phyloP scores from a whole-genome alignment of 2,329 filamentous ascomycete species.

The Fusarium sublunatum region DNA sequence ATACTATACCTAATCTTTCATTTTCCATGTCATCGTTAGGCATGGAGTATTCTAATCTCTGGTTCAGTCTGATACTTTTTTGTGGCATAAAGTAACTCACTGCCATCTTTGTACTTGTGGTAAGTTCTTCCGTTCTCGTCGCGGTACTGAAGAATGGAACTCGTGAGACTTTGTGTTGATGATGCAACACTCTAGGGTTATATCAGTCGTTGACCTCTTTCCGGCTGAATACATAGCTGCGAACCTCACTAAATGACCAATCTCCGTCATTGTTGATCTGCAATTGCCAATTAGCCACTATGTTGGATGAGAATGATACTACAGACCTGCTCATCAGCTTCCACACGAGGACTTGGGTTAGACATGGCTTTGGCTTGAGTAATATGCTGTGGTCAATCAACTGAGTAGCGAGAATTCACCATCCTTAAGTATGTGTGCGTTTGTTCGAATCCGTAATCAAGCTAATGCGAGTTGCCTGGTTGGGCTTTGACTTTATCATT shows the following conservation, averaged over 20 bases:
- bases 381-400: not conserved
- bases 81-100: not conserved
- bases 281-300: not conserved
- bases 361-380: not conserved
- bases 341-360: not conserved
- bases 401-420: not conserved
- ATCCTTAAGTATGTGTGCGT: slow-evolving; percentile 1
- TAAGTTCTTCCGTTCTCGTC: slow-evolving; percentile 18
- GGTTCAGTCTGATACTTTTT: not conserved
- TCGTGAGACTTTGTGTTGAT: slow-evolving; percentile 7
- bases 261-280: not conserved
- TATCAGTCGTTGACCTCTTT: not conserved
- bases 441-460: not conserved
- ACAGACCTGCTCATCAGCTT: slow-evolving; percentile 5
- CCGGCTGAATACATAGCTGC: not conserved
- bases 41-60: slow-evolving; percentile 5
- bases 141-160: slow-evolving; percentile 8
- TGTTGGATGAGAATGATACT: not conserved
- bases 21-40: slow-evolving; percentile 16
- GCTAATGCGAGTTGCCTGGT: slow-evolving; percentile 1
- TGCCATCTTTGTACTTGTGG: slow-evolving; percentile 13
- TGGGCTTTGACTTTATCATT: not conserved
- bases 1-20: slow-evolving; percentile 9
- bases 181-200: not conserved
- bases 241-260: slow-evolving; percentile 1